phyloP scores from a whole-genome alignment of 2,329 filamentous ascomycete species.

The Aspergillus latus region DNA sequence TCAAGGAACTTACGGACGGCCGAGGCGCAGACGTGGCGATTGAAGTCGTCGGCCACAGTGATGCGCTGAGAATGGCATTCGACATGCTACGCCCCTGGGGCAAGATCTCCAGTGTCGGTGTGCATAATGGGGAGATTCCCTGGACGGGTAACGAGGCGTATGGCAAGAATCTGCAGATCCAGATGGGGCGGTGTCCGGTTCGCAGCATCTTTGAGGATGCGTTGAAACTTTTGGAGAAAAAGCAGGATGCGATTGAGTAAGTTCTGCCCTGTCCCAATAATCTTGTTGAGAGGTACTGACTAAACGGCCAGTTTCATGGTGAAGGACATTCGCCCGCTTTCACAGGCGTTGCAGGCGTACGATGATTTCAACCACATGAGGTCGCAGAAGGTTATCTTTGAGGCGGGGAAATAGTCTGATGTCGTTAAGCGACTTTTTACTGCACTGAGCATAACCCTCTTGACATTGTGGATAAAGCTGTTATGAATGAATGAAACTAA shows the following conservation, averaged over 20 bases:
- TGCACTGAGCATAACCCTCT: no score
- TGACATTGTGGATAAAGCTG: no score
- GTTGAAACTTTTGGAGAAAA: slow-evolving; percentile 61
- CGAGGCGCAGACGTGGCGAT: slow-evolving; percentile 81
- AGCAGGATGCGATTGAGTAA: slow-evolving; percentile 64
- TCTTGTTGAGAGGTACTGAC: slow-evolving; percentile 17
- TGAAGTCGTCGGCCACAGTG: slow-evolving; percentile 69
- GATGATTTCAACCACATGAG: slow-evolving; percentile 69
- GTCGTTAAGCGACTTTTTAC: no score
- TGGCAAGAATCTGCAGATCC: slow-evolving; percentile 67
- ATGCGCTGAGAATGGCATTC: slow-evolving; percentile 67
- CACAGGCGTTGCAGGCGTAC: slow-evolving; percentile 61
- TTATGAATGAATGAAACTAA: no score
- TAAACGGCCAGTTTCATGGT: slow-evolving; percentile 64
- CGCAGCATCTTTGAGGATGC: slow-evolving; percentile 61
- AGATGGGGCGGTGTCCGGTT: slow-evolving; percentile 75
- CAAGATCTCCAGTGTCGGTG: slow-evolving; percentile 69
- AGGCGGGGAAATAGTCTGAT: slow-evolving; percentile 28
- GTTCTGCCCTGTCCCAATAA: slow-evolving; percentile 24
- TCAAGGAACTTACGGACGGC: slow-evolving; percentile 72
- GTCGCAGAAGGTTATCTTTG: slow-evolving; percentile 70
- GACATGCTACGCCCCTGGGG: slow-evolving; percentile 72
- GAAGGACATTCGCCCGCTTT: slow-evolving; percentile 68
- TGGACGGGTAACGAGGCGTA: slow-evolving; percentile 64
- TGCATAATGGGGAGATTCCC: slow-evolving; percentile 69